Conservation (phyloP, 2,329 filamentous ascomycete species). For the Samsoniella hepiali region DNA sequence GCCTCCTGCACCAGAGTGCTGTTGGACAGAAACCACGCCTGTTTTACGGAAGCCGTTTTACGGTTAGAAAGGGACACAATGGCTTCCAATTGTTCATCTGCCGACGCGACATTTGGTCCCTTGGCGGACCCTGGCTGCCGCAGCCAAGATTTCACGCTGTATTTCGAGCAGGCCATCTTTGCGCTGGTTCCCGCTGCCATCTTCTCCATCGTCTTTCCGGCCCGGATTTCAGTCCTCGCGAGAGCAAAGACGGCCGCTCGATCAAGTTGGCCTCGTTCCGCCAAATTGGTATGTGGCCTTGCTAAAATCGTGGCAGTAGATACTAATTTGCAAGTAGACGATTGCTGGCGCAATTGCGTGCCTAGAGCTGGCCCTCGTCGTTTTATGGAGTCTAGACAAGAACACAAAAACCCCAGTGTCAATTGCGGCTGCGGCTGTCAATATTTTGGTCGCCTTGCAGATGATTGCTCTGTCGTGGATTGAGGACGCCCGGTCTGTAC, state of each 20-base stretch:
- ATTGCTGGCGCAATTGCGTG: not conserved
- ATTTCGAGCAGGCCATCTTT: constrained; percentile 15
- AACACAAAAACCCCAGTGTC: not conserved
- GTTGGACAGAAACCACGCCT: not conserved
- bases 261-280: not conserved
- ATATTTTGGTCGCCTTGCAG: constrained; percentile 26
- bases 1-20: not conserved
- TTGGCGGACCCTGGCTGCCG: constrained; percentile 6
- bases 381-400: not conserved
- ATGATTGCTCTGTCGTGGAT: constrained; percentile 29
- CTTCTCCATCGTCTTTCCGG: constrained; percentile 10
- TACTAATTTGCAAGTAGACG: not conserved
- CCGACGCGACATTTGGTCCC: constrained; percentile 10
- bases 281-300: not conserved
- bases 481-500: constrained; percentile 31
- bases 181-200: constrained; percentile 5
- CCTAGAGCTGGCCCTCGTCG: constrained; percentile 2
- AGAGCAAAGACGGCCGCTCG: not conserved
- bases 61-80: not conserved
- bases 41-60: not conserved
- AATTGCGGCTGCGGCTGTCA: constrained; percentile 12
- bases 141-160: constrained; percentile 14
- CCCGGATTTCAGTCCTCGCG: not conserved
- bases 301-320: too few relatives aligned
- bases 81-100: constrained; percentile 1